Conservation (phyloP, 441 rosid species). For the Aleurites moluccanus region DNA sequence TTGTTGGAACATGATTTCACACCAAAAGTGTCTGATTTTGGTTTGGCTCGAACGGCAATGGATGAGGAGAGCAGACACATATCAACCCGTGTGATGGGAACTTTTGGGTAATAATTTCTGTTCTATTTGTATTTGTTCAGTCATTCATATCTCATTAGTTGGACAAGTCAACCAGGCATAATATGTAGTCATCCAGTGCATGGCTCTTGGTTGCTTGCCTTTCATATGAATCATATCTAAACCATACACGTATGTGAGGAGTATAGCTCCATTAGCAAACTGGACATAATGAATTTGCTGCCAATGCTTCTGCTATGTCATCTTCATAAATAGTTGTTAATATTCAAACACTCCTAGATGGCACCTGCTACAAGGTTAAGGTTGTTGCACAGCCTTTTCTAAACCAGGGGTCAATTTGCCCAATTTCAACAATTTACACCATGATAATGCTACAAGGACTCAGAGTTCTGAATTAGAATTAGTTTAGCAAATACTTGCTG, state of each 20-base stretch:
- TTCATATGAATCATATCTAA: constrained; percentile 10
- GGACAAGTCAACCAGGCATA: not conserved
- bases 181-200: not conserved
- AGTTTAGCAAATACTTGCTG: not conserved
- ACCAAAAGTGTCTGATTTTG: constrained; percentile 93
- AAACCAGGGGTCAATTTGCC: not conserved
- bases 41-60: constrained; percentile 88
- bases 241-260: not conserved
- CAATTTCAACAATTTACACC: not conserved
- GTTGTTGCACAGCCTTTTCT: not conserved
- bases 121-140: not conserved
- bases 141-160: not conserved
- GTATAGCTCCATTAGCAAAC: not conserved
- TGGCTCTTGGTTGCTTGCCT: constrained; percentile 2
- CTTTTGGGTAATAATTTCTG: constrained; percentile 67
- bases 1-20: constrained; percentile 89
- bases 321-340: not conserved
- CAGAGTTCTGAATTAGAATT: not conserved
- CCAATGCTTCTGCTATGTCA: not conserved
- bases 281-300: not conserved
- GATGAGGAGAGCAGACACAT: constrained; percentile 86
- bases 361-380: not conserved
- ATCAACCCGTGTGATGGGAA: constrained; percentile 99
- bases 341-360: not conserved
- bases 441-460: not conserved